A percentile compares a stretch with the other conserved stretches of the same genome.
phyloP scores from a whole-genome alignment of 768 basidiomycete genomes.

The Russula foetens region DNA sequence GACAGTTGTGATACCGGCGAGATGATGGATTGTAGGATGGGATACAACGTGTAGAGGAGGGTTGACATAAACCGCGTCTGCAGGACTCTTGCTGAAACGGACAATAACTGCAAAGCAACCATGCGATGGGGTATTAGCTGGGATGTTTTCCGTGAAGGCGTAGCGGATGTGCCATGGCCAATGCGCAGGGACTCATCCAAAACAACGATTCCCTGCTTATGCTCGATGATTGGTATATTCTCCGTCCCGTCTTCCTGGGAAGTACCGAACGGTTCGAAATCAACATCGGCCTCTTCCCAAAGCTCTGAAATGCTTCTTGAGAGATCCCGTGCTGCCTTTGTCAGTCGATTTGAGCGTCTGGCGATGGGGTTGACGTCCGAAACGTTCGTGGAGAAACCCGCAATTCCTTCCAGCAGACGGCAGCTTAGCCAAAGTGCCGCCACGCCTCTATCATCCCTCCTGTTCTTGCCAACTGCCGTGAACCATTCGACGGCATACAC shows the following conservation, averaged over 20 bases:
- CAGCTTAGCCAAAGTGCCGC: constrained; percentile 83
- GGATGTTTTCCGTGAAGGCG: constrained; percentile 24
- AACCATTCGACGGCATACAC: constrained; percentile 85
- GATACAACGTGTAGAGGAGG: constrained; percentile 77
- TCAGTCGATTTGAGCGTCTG: constrained; percentile 39
- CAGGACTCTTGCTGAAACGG: constrained; percentile 63
- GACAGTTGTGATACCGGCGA: constrained; percentile 63
- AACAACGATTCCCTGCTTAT: constrained; percentile 11
- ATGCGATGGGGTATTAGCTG: constrained; percentile 65
- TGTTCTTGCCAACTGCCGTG: constrained; percentile 40
- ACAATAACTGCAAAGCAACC: constrained; percentile 66
- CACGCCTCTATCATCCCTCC: constrained; percentile 40
- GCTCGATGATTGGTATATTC: constrained; percentile 6
- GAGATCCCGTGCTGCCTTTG: constrained; percentile 57
- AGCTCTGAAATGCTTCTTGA: constrained; percentile 58
- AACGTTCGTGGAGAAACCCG: constrained; percentile 37
- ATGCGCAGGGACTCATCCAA: constrained; percentile 32
- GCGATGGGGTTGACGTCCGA: constrained; percentile 17
- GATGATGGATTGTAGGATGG: constrained; percentile 76
- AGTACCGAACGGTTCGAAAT: constrained; percentile 22
- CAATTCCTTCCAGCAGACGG: constrained; percentile 66
- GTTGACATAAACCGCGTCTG: constrained; percentile 62
- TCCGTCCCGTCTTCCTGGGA: constrained; percentile 16
- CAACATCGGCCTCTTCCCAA: constrained; percentile 46
- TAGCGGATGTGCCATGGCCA: constrained; percentile 27